These are phyloP conservation scores for Panus rudis DNA, from an alignment of 768 basidiomycete genomes.

Conservation along the genomic window DNA sequence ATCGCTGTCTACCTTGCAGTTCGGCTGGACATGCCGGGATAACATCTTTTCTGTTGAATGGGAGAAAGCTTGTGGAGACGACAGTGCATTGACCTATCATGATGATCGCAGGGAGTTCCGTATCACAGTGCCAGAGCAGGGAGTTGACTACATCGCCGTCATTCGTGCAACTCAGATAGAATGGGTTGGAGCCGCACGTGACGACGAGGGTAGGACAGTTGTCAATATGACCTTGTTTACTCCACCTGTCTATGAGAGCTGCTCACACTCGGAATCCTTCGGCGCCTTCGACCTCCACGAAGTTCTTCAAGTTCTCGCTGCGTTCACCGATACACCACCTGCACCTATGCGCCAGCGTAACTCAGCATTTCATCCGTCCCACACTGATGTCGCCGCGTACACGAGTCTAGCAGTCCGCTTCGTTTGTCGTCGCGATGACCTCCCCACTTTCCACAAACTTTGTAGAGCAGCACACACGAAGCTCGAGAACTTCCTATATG, in stretches of 20 bases:
- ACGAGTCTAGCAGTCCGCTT: slow-evolving; percentile 43
- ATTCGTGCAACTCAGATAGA: slow-evolving; percentile 38
- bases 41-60: slow-evolving; percentile 51
- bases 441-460: slow-evolving; percentile 33
- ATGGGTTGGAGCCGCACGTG: slow-evolving; percentile 28
- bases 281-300: slow-evolving; percentile 24
- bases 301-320: background rate
- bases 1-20: slow-evolving; percentile 34
- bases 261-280: too few relatives aligned
- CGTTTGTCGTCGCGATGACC: slow-evolving; percentile 32
- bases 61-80: slow-evolving; percentile 27
- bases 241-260: too few relatives aligned
- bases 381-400: slow-evolving; percentile 40
- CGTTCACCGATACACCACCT: slow-evolving; percentile 9
- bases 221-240: background rate
- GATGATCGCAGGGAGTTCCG: slow-evolving; percentile 43
- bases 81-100: slow-evolving; percentile 28
- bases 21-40: slow-evolving; percentile 56
- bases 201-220: too few relatives aligned
- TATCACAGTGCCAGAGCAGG: slow-evolving; percentile 21
- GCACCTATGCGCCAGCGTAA: slow-evolving; percentile 17
- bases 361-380: slow-evolving; percentile 24
- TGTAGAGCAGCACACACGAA: slow-evolving; percentile 30
- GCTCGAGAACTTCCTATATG: slow-evolving; percentile 26
- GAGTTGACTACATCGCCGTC: slow-evolving; percentile 24